These are phyloP conservation scores for Suillus weaverae DNA, from an alignment of 768 basidiomycete genomes.

Conservation along the genomic window DNA sequence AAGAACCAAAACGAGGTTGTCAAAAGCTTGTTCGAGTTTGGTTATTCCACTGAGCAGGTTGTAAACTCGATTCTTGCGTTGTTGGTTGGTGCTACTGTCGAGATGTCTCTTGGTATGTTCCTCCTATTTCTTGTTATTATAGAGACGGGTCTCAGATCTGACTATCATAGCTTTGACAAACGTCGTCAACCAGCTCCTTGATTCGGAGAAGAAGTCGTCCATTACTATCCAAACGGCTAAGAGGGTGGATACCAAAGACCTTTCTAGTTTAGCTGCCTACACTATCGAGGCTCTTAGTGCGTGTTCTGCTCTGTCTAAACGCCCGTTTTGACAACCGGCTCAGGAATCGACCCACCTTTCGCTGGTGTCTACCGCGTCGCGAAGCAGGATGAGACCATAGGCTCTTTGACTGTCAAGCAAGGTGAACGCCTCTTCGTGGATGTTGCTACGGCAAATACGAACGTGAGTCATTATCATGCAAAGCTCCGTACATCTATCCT, in stretches of 20 bases:
- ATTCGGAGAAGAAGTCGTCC: slow-evolving; percentile 40
- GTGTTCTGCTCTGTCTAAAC: slow-evolving; percentile 26
- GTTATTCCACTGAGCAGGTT: slow-evolving; percentile 57
- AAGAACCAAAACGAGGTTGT: slow-evolving; percentile 52
- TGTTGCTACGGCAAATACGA: slow-evolving; percentile 51
- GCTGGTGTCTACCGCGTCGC: slow-evolving; percentile 63
- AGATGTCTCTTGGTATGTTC: slow-evolving; percentile 62
- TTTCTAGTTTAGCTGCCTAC: slow-evolving; percentile 50
- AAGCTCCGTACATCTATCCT: background rate
- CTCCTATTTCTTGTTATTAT: background rate
- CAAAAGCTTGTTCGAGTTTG: slow-evolving; percentile 55
- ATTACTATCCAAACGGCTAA: slow-evolving; percentile 34
- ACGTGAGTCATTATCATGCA: slow-evolving; percentile 43
- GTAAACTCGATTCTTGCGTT: slow-evolving; percentile 72
- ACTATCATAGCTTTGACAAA: slow-evolving; percentile 56
- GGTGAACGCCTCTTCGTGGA: slow-evolving; percentile 63
- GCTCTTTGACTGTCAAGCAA: slow-evolving; percentile 42
- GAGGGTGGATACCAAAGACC: slow-evolving; percentile 33
- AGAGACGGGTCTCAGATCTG: background rate
- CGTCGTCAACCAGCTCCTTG: slow-evolving; percentile 63
- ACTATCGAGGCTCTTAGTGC: slow-evolving; percentile 69
- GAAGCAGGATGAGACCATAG: slow-evolving; percentile 44
- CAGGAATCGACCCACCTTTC: slow-evolving; percentile 75
- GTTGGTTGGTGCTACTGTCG: slow-evolving; percentile 64
- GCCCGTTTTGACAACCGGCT: slow-evolving; percentile 9